phyloP scores from a whole-genome alignment of 78 protist species.

The Salpingoeca rosetta region DNA sequence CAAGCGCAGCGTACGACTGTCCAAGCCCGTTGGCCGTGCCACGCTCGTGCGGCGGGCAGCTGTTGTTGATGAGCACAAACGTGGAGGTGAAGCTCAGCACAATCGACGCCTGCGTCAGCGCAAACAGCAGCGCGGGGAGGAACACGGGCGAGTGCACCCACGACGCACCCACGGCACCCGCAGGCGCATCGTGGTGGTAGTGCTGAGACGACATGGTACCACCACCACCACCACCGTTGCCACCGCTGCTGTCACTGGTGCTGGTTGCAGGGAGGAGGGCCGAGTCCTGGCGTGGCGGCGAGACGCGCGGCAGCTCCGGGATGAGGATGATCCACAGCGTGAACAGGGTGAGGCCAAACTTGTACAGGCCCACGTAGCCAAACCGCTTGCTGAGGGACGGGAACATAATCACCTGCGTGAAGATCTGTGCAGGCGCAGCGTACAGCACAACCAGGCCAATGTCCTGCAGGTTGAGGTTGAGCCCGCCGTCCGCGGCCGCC shows the following conservation, averaged over 20 bases:
- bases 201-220: neutral
- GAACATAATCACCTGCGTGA: neutral
- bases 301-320: neutral
- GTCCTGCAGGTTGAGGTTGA: neutral
- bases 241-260: neutral
- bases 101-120: neutral
- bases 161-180: too few relatives aligned
- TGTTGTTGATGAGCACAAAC: neutral
- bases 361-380: neutral
- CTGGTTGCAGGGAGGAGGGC: neutral
- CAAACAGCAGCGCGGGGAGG: neutral
- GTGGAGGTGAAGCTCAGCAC: neutral
- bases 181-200: too few relatives aligned
- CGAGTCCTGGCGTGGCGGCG: neutral
- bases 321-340: neutral
- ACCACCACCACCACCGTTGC: neutral
- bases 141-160: too few relatives aligned
- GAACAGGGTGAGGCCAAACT: neutral
- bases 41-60: neutral
- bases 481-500: neutral
- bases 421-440: neutral
- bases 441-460: neutral
- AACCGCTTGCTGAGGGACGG: neutral
- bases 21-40: neutral
- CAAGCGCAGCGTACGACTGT: neutral